phyloP scores from a whole-genome alignment of 495 filamentous ascomycete species.

The Penicillium pulvis region DNA sequence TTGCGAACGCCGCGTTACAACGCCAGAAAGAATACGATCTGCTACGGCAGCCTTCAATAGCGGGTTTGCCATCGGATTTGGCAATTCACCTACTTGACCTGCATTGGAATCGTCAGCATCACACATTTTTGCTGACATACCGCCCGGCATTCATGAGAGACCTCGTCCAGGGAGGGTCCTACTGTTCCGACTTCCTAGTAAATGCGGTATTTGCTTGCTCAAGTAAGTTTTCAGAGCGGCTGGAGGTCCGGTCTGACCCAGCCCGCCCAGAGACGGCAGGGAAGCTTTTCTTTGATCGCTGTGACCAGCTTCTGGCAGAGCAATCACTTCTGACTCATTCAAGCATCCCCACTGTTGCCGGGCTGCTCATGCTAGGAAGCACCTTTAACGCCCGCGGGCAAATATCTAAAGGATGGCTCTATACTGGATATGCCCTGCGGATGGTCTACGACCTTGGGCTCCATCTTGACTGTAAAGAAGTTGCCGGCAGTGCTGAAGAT shows the following conservation, averaged over 20 bases:
- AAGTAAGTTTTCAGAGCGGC: slow-evolving; percentile 30
- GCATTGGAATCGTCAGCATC: slow-evolving; percentile 38
- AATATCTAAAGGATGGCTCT: slow-evolving; percentile 35
- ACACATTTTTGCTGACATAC: slow-evolving; percentile 36
- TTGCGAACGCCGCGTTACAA: slow-evolving; percentile 9
- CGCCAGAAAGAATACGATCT: slow-evolving; percentile 6
- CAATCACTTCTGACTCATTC: slow-evolving; percentile 20
- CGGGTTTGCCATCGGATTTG: slow-evolving; percentile 8
- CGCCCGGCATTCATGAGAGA: slow-evolving; percentile 41
- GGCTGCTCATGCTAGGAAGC: slow-evolving; percentile 25
- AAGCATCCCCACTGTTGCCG: slow-evolving; percentile 30
- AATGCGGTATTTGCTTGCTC: slow-evolving; percentile 42
- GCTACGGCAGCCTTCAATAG: background rate
- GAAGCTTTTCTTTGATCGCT: slow-evolving; percentile 24
- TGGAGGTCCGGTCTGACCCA: slow-evolving; percentile 29
- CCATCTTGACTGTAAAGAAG: slow-evolving; percentile 24
- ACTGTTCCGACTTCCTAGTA: slow-evolving; percentile 38
- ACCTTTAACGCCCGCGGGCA: slow-evolving; percentile 27
- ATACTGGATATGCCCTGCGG: slow-evolving; percentile 34
- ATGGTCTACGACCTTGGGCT: slow-evolving; percentile 43
- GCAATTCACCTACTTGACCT: slow-evolving; percentile 20
- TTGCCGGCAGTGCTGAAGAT: slow-evolving; percentile 20
- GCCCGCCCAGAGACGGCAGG: slow-evolving; percentile 18
- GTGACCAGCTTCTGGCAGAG: slow-evolving; percentile 23
- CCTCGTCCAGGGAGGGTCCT: slow-evolving; percentile 32